Base-by-base conservation (phyloP, 441 rosid species). In the Gossypium davidsonii region DNA sequence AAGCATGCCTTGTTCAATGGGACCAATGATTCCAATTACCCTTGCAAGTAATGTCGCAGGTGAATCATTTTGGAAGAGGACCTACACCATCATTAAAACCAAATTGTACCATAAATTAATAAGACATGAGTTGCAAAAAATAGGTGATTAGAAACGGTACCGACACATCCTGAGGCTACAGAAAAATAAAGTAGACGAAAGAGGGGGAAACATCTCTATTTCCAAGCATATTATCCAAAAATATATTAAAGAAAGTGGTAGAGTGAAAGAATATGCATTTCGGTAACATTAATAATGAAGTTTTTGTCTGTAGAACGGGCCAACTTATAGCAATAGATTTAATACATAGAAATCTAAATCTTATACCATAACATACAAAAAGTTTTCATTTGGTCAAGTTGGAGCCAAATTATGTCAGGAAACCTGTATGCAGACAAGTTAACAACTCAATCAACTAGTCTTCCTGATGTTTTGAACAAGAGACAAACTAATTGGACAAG, bases 1-100 rank as follows among this genome's bases (percentile, higher is more conserved):
- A 73, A 94, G 89, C 99, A 94, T 91, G 73, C 71, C 81, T 81
- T 86, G 96, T 62, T 90, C 85, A 67, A 94, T 84, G 62, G 92
- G 83, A 42, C 97, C 88, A 15, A 89, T 87, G 60, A 94, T 94
- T 77, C 98, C 99, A 8, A 94, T 88, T 55, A 92, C 93, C 55
- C 98, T 90, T 6, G 97, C 94, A 73, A 94, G 86, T 73, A 94
- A 83, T 5, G 99, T 92, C 63, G 98, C 97, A 12, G 96, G 92
- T 49, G 99, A 94, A 87, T 94, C 99, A 84, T 92, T 94, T 84
- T 94, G 97, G 80, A 94, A 94, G 73, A 94, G 96, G 60, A 94
- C 99, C 99, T 94, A 76, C 71, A 74, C 15, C 67, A 74, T 53
- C 51, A 60, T 74, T 15, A 25, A 67, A 71, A 79, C 73, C 83